Evolutionary conservation across 768 basidiomycete genomes (phyloP), one percentile per base, ranked within the genome.

Genomic region (Lepiota brunneoincarnata): DNA sequence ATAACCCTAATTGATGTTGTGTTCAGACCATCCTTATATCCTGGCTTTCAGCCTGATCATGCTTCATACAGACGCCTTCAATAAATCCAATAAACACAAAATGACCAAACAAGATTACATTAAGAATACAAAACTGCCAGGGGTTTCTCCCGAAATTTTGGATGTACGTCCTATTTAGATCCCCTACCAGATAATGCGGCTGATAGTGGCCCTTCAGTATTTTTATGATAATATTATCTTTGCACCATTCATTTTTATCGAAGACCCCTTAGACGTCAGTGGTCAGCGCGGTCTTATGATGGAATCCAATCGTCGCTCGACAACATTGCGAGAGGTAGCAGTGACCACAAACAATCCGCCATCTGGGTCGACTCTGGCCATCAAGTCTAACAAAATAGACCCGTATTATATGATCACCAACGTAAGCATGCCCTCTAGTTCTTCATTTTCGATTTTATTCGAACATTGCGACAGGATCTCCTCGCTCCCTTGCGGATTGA

Each of bases 51-150:
- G 96, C 62, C 75, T 98, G 65, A 97, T 98, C 62, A 98, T 99
- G 96, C 76, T 98, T 46, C 95, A 98, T 66, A 99, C 97, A 15
- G 97, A 99, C 65, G 91, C 89, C 4, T 98, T 98, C 78, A 99
- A 99, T 72, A 91, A 89, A 70, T 92, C 91, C 58, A 98, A 98
- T 72, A 98, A 90, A 72, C 87, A 85, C 49, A 98, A 98, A 73
- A 99, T 99, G 97, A 84, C 88, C 35, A 98, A 96, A 68, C 77
- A 83, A 1, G 95, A 96, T 64, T 99, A 98, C 64, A 75, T 98
- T 63, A 89, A 84, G 72, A 99, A 99, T 63, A 95, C 96, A 0
- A 77, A 81, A 36, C 78, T 98, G 56, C 90, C 93, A 6, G 94
- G 95, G 2, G 79, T 96, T 35, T 75, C 83, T 18, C 77, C 85